A percentile compares a stretch with the other conserved stretches of the same genome.
These are phyloP conservation scores for Halenospora varia DNA, from an alignment of 495 filamentous ascomycete species.

Conservation along the genomic window DNA sequence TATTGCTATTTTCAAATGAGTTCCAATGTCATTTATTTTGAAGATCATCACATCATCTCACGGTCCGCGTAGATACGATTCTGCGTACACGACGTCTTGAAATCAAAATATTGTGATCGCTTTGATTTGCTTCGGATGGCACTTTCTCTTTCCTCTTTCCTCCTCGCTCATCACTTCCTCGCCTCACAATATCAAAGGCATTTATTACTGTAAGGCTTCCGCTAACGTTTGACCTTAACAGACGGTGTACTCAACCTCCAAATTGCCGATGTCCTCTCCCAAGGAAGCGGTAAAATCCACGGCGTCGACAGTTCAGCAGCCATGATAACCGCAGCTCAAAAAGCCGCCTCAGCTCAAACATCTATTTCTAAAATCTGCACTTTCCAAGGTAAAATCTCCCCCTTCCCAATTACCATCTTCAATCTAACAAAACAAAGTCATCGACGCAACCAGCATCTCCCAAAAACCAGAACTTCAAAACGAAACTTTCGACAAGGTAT, in stretches of 20 bases:
- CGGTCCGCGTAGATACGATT: too few relatives aligned
- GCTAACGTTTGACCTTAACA: too few relatives aligned
- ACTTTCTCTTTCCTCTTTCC: too few relatives aligned
- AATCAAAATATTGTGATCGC: too few relatives aligned
- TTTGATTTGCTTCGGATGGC: too few relatives aligned
- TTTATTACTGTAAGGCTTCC: too few relatives aligned
- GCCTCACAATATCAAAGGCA: too few relatives aligned
- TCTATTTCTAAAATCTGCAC: conserved; percentile 29
- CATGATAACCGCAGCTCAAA: conserved; percentile 57
- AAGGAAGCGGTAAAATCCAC: conserved; percentile 43
- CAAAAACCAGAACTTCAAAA: conserved; percentile 22
- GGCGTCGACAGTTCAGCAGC: conserved; percentile 62
- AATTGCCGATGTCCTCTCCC: conserved; percentile 39
- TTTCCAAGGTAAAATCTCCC: conserved; percentile 33
- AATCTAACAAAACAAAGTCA: background rate
- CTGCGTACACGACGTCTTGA: too few relatives aligned
- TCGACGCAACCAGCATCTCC: conserved; percentile 12
- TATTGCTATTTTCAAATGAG: background rate
- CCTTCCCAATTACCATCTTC: background rate
- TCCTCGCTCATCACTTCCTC: too few relatives aligned
- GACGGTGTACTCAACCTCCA: conserved; percentile 61
- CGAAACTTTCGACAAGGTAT: conserved; percentile 54
- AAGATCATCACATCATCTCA: too few relatives aligned
- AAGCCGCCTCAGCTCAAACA: conserved; percentile 23
- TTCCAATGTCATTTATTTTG: background rate